Percentiles rank a stretch among this genome's conserved stretches.
Conservation (phyloP, 1,139 yeast species). For the Zygosaccharomyces pseudobailii region DNA sequence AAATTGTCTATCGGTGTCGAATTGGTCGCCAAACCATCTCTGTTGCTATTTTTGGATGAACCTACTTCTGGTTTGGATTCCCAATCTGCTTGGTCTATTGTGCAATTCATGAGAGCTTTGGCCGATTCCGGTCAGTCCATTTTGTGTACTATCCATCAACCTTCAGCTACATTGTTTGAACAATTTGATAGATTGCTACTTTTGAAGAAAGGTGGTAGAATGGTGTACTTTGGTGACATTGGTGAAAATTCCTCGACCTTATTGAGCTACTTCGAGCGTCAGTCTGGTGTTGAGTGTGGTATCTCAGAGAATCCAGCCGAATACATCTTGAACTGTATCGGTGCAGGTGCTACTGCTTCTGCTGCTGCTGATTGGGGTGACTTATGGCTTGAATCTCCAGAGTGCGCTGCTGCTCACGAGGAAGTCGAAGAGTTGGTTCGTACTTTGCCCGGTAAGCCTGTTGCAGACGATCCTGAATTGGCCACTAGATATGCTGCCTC, state of each 20-base stretch:
- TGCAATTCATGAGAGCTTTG: slow-evolving; percentile 45
- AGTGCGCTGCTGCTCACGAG: slow-evolving; percentile 35
- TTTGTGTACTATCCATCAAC: slow-evolving; percentile 55
- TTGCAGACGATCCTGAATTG: slow-evolving; percentile 32
- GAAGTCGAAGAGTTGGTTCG: slow-evolving; percentile 37
- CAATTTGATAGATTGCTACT: slow-evolving; percentile 48
- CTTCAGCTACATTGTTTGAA: slow-evolving; percentile 52
- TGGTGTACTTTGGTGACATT: slow-evolving; percentile 65
- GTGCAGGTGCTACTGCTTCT: slow-evolving; percentile 63
- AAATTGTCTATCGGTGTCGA: slow-evolving; percentile 63
- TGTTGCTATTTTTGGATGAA: slow-evolving; percentile 51
- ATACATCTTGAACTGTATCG: slow-evolving; percentile 58
- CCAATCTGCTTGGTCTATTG: slow-evolving; percentile 55
- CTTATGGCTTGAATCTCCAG: slow-evolving; percentile 44
- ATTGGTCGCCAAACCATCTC: slow-evolving; percentile 51
- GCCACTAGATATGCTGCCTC: slow-evolving; percentile 37
- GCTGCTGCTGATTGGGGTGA: slow-evolving; percentile 45
- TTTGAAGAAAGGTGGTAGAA: slow-evolving; percentile 53
- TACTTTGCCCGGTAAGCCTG: slow-evolving; percentile 26
- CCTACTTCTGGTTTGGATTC: slow-evolving; percentile 60
- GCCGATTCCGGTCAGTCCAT: slow-evolving; percentile 55
- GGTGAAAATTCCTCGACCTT: slow-evolving; percentile 50
- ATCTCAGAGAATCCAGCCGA: slow-evolving; percentile 60
- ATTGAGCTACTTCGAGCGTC: slow-evolving; percentile 51
- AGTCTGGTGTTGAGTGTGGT: slow-evolving; percentile 46